A percentile compares a stretch with the other conserved stretches of the same genome.
Evolutionary conservation across 2,329 filamentous ascomycete species (phyloP).

Genomic region (Diplocarpon rosae): DNA sequence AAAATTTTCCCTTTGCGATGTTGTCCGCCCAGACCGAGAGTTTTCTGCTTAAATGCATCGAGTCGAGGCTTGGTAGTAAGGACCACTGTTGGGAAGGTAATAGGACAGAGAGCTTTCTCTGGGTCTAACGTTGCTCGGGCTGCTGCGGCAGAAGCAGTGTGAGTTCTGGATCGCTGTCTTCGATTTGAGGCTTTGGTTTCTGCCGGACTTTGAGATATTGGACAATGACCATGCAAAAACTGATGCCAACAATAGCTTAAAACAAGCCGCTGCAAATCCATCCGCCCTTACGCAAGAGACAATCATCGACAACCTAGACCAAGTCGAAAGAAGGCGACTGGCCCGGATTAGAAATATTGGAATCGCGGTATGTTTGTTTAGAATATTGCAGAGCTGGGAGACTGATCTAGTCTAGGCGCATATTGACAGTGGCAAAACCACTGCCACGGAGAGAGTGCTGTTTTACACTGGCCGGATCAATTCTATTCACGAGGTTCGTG

Average conservation of each 20-base stretch:
- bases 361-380: slow-evolving; percentile 60
- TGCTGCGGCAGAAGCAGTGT: slow-evolving; percentile 25
- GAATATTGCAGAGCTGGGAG: not conserved
- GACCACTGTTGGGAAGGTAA: slow-evolving; percentile 9
- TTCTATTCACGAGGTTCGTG: slow-evolving; percentile 91
- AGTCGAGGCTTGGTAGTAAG: slow-evolving; percentile 10
- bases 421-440: slow-evolving; percentile 98
- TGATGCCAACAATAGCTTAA: slow-evolving; percentile 12
- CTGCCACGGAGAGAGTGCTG: slow-evolving; percentile 87
- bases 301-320: slow-evolving; percentile 28
- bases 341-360: slow-evolving; percentile 88
- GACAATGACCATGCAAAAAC: too few relatives aligned
- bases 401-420: slow-evolving; percentile 52
- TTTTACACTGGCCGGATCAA: slow-evolving; percentile 98
- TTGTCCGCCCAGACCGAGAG: slow-evolving; percentile 18
- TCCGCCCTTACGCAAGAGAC: slow-evolving; percentile 19
- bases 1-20: slow-evolving; percentile 16
- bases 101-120: slow-evolving; percentile 23
- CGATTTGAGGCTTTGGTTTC: not conserved
- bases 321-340: slow-evolving; percentile 67
- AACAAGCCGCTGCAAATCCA: slow-evolving; percentile 23
- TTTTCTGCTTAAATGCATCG: slow-evolving; percentile 24
- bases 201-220: not conserved
- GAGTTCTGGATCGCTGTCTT: slow-evolving; percentile 6
- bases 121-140: slow-evolving; percentile 18